A percentile compares a stretch with the other conserved stretches of the same genome.
Evolutionary conservation across 2,329 filamentous ascomycete genomes (phyloP).

Genomic region (Epichloe aotearoae): DNA sequence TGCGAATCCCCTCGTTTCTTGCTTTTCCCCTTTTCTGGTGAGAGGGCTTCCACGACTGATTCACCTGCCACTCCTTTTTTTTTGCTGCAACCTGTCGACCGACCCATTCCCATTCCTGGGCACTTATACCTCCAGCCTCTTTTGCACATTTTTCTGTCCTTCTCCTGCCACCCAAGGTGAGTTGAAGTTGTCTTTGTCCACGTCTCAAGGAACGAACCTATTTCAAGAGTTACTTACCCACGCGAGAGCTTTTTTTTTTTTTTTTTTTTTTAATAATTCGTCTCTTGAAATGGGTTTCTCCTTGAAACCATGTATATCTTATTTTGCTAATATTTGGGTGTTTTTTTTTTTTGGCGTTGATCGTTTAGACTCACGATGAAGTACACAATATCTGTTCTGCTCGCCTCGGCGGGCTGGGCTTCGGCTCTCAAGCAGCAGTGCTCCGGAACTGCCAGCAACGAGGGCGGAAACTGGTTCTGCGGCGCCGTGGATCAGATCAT

Average conservation of each 20-base stretch:
- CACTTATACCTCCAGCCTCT: neutral
- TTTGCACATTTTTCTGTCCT: neutral
- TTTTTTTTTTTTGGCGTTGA: neutral
- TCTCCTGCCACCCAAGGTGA: neutral
- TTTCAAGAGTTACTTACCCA: neutral
- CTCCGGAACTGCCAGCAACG: constrained; percentile 19
- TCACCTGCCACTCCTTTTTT: constrained; percentile 5
- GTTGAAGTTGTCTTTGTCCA: neutral
- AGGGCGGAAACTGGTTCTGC: constrained; percentile 53
- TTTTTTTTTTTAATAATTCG: too few relatives aligned
- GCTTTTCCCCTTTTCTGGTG: neutral
- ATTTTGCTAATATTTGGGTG: neutral
- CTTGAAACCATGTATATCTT: neutral
- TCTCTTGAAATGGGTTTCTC: too few relatives aligned
- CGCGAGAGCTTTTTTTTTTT: too few relatives aligned
- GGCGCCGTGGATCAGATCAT: constrained; percentile 50
- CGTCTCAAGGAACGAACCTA: neutral
- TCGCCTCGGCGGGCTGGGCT: constrained; percentile 17
- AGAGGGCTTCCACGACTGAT: neutral
- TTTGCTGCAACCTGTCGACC: neutral
- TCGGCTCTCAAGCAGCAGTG: constrained; percentile 23
- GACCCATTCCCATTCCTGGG: neutral
- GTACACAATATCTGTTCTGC: constrained; percentile 12
- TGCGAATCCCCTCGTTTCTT: constrained; percentile 1
- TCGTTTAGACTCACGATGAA: constrained; percentile 16